These are phyloP conservation scores for Penicillium italicum DNA, from an alignment of 2,329 filamentous ascomycete species.

Conservation along the genomic window DNA sequence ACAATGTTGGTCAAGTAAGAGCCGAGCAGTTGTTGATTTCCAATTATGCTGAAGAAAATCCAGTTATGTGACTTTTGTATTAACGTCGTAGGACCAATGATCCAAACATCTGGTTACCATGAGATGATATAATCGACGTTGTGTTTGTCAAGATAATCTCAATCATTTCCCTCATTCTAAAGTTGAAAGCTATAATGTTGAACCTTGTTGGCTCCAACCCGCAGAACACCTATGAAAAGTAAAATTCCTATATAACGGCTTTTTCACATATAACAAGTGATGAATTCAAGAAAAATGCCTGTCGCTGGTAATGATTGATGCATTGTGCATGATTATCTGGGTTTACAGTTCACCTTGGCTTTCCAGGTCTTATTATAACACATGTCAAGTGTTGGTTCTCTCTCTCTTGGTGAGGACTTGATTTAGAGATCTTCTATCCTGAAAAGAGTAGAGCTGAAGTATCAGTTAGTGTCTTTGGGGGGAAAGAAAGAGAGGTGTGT, in stretches of 20 bases:
- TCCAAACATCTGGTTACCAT: no score
- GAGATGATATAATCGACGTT: no score
- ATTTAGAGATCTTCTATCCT: neutral
- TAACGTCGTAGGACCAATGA: neutral
- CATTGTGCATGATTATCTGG: neutral
- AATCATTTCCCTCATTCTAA: no score
- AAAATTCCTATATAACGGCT: no score
- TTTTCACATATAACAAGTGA: neutral
- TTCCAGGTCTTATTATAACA: neutral
- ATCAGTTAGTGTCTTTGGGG: no score
- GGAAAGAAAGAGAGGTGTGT: neutral
- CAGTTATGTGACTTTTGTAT: neutral
- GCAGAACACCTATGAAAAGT: no score
- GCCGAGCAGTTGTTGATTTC: neutral
- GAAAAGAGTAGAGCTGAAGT: neutral
- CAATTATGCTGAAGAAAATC: no score
- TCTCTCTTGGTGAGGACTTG: neutral
- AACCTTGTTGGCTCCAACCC: no score
- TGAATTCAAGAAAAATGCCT: neutral
- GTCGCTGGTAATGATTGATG: neutral
- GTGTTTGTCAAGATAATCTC: no score
- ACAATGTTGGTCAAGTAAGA: neutral
- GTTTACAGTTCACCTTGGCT: neutral
- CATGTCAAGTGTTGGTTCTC: no score
- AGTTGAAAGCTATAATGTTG: no score